Evolutionary conservation across 2,329 filamentous ascomycete species (phyloP).

Genomic region (Biscogniauxia sp.): DNA sequence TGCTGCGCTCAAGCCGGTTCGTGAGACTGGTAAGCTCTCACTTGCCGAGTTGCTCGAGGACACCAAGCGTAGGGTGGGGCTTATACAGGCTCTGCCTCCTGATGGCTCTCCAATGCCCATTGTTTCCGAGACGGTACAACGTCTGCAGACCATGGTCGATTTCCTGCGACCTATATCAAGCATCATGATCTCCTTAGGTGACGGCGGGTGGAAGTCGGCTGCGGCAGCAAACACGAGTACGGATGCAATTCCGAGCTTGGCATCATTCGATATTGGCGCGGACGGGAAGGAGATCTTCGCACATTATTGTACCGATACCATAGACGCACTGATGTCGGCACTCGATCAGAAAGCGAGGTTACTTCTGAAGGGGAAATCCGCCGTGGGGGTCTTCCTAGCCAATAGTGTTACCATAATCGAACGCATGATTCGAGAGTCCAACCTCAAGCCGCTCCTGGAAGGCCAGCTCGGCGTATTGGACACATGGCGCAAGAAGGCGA

Average conservation of each 20-base stretch:
- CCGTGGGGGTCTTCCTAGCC: conserved; percentile 84
- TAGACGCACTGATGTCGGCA: conserved; percentile 74
- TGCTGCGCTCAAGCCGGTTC: conserved; percentile 82
- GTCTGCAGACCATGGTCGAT: conserved; percentile 80
- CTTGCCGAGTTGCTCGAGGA: conserved; percentile 82
- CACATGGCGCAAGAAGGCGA: conserved; percentile 83
- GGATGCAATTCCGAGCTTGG: conserved; percentile 66
- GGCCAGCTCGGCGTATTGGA: conserved; percentile 68
- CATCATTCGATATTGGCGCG: conserved; percentile 82
- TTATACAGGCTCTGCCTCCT: conserved; percentile 65
- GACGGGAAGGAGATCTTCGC: conserved; percentile 86
- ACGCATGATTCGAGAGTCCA: conserved; percentile 77
- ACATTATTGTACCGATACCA: conserved; percentile 85
- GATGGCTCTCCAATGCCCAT: conserved; percentile 79
- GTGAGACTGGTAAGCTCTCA: conserved; percentile 87
- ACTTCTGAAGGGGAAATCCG: conserved; percentile 72
- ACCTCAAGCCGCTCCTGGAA: conserved; percentile 70
- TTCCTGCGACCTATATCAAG: conserved; percentile 84
- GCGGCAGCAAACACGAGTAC: conserved; percentile 51
- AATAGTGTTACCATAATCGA: conserved; percentile 85
- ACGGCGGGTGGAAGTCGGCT: conserved; percentile 78
- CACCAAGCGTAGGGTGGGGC: conserved; percentile 66
- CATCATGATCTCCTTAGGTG: conserved; percentile 87
- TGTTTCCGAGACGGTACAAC: conserved; percentile 80
- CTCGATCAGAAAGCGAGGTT: conserved; percentile 72